Evolutionary conservation across 2,329 filamentous ascomycete genomes (phyloP).

Genomic region (Phaeosphaeriaceae sp.): DNA sequence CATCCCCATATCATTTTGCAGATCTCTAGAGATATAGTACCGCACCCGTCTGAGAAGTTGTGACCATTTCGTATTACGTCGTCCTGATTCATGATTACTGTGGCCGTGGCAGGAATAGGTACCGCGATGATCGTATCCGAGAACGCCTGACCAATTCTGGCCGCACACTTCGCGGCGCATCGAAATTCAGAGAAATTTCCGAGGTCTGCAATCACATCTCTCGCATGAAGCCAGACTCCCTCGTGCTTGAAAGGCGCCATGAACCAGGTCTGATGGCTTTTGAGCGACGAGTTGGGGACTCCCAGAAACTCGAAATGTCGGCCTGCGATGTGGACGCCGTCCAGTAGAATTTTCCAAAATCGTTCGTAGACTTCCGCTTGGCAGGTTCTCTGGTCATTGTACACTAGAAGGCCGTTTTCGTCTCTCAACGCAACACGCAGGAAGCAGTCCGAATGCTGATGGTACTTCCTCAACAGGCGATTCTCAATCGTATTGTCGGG

Average conservation of each 20-base stretch:
- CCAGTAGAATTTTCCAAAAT: constrained; percentile 67
- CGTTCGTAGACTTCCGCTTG: constrained; percentile 45
- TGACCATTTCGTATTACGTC: constrained; percentile 66
- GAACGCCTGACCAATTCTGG: constrained; percentile 73
- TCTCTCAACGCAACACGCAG: constrained; percentile 75
- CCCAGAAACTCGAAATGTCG: constrained; percentile 42
- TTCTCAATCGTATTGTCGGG: constrained; percentile 66
- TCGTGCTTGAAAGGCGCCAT: constrained; percentile 41
- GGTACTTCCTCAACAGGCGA: constrained; percentile 38
- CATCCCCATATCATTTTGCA: constrained; percentile 66
- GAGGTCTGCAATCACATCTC: constrained; percentile 60
- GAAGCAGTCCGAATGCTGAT: constrained; percentile 34
- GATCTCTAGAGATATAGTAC: constrained; percentile 71
- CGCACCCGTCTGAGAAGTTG: constrained; percentile 82
- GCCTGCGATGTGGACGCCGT: constrained; percentile 59
- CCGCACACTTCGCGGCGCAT: constrained; percentile 66
- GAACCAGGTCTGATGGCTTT: constrained; percentile 42
- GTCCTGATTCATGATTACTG: constrained; percentile 46
- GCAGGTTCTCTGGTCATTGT: constrained; percentile 58
- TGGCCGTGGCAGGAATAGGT: constrained; percentile 60
- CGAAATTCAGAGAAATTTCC: constrained; percentile 57
- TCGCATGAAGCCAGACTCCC: constrained; percentile 41
- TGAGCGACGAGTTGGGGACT: constrained; percentile 43
- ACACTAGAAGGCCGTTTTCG: constrained; percentile 72
- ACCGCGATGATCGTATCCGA: constrained; percentile 78